These are phyloP conservation scores for Zygnema circumcarinatum DNA, from an alignment of 139 green algal genomes.

Conservation along the genomic window DNA sequence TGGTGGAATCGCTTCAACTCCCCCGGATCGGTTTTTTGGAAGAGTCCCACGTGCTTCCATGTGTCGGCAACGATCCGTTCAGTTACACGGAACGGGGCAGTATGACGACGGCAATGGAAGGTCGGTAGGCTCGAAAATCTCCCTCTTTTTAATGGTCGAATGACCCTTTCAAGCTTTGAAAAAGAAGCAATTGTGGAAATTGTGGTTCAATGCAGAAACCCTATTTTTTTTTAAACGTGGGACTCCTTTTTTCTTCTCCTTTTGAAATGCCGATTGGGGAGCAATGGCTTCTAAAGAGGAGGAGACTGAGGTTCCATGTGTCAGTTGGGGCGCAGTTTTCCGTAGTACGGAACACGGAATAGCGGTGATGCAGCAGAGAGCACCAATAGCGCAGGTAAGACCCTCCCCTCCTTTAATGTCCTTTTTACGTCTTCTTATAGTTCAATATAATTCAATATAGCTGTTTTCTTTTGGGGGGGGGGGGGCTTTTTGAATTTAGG, in stretches of 20 bases:
- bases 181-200: neutral
- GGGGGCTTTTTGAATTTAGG: too few species aligned
- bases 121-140: neutral
- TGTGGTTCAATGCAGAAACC: neutral
- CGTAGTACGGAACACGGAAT: neutral
- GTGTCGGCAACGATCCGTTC: constrained; percentile 71
- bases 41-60: constrained; percentile 70
- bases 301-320: neutral
- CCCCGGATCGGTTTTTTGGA: constrained; percentile 62
- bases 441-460: neutral
- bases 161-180: neutral
- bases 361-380: constrained; percentile 77
- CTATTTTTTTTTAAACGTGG: neutral
- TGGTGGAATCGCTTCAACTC: constrained; percentile 66
- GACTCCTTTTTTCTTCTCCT: neutral
- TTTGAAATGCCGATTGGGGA: neutral
- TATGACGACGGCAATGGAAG: constrained; percentile 67
- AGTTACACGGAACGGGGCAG: constrained; percentile 3
- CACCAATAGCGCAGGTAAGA: constrained; percentile 58
- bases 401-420: constrained; percentile 63
- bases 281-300: neutral
- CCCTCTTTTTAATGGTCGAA: neutral
- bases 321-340: constrained; percentile 44
- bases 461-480: too few species aligned
- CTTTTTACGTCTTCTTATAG: neutral